phyloP scores from a whole-genome alignment of 495 filamentous ascomycete genomes.

The Penicillium salamii region DNA sequence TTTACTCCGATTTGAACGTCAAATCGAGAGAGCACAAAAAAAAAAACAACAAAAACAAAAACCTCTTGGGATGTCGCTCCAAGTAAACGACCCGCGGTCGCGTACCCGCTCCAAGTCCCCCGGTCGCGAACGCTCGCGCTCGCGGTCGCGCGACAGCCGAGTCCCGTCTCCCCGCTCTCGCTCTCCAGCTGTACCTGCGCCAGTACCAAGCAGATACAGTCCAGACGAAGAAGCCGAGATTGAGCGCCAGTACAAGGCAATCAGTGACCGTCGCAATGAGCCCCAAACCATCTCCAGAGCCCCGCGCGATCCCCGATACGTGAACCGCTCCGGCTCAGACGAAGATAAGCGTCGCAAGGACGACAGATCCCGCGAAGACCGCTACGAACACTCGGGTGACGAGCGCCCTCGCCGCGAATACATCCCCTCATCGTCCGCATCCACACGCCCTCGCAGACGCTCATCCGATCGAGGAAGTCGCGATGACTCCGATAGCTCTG shows the following conservation, averaged over 20 bases:
- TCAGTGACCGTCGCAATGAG: conserved; percentile 16
- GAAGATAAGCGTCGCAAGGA: conserved; percentile 33
- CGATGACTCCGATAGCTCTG: conserved; percentile 40
- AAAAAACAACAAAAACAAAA: neutral
- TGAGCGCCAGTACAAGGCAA: conserved; percentile 28
- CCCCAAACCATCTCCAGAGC: neutral
- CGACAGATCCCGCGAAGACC: conserved; percentile 21
- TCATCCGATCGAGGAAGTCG: conserved; percentile 26
- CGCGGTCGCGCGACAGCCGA: conserved; percentile 48
- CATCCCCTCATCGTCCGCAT: too few species aligned
- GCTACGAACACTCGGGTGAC: conserved; percentile 40
- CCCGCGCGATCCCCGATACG: conserved; percentile 34
- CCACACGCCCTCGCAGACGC: conserved; percentile 20
- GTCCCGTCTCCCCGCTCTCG: conserved; percentile 29
- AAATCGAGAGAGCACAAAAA: too few species aligned
- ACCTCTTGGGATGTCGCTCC: conserved; percentile 51
- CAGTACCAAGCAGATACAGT: conserved; percentile 20
- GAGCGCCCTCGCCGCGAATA: conserved; percentile 12
- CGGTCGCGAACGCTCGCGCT: conserved; percentile 48
- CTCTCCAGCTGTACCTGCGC: conserved; percentile 15
- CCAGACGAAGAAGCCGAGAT: conserved; percentile 25
- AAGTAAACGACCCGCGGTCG: conserved; percentile 56
- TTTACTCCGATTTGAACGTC: too few species aligned
- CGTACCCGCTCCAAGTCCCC: conserved; percentile 62
- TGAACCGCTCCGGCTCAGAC: conserved; percentile 49